These are phyloP conservation scores for Taphrina deformans DNA, from an alignment of 1,139 yeast species.

Conservation along the genomic window DNA sequence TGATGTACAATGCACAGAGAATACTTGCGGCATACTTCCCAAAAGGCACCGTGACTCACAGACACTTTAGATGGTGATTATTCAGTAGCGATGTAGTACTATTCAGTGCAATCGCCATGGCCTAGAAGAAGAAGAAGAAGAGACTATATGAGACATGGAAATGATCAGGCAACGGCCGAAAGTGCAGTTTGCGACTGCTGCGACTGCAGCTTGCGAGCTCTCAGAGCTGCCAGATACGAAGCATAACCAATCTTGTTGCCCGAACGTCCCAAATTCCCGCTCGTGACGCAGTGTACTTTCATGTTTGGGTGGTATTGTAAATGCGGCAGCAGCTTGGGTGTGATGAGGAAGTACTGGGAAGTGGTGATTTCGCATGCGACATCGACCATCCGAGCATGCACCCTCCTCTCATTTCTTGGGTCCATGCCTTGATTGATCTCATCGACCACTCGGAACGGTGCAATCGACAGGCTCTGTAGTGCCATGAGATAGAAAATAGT, in stretches of 20 bases:
- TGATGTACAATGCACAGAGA: too few species aligned
- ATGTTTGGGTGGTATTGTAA: conserved; percentile 75
- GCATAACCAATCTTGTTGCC: conserved; percentile 24
- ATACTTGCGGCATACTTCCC: too few species aligned
- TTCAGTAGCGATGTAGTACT: too few species aligned
- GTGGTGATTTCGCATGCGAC: conserved; percentile 67
- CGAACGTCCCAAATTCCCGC: conserved; percentile 46
- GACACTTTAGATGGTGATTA: too few species aligned
- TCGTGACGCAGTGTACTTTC: conserved; percentile 88
- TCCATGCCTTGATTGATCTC: conserved; percentile 99
- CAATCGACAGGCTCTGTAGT: conserved; percentile 81
- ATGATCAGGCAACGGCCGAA: neutral
- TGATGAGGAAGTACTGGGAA: conserved; percentile 73
- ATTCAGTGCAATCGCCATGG: neutral
- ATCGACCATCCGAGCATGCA: conserved; percentile 81
- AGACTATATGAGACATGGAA: too few species aligned
- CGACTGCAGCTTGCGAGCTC: conserved; percentile 11
- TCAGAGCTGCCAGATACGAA: conserved; percentile 21
- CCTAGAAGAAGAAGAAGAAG: too few species aligned
- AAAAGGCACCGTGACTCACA: too few species aligned
- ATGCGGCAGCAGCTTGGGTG: conserved; percentile 84
- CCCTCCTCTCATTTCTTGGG: conserved; percentile 82
- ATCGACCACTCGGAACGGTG: conserved; percentile 94
- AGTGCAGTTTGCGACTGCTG: conserved; percentile 13
- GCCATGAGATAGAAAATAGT: conserved; percentile 90